Base-by-base conservation (phyloP, 768 basidiomycete genomes). In the Suillus spraguei region DNA sequence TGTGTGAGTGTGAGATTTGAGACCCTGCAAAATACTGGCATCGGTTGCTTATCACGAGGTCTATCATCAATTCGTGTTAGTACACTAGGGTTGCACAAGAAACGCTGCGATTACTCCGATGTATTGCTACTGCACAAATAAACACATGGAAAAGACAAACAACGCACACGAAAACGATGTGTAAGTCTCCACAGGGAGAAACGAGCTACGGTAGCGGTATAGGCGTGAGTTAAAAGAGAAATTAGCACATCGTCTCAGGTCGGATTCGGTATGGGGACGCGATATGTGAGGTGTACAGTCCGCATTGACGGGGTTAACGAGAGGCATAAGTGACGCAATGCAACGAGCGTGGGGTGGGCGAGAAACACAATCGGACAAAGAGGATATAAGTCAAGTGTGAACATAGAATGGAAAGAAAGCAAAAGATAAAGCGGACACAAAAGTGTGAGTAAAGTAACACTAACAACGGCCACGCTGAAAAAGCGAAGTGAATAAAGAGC, bases 401-500 rank as follows among this genome's bases (percentile, higher is more conserved):
- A 76, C 69, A 72, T 68, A 70, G 72, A 78, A 76, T 66, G 64
- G 64, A 71, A 72, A 75, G 77, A 69, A 72, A 74, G 69, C 75
- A 74, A 66, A 67, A 63, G 62, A 68, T 67, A 64, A 68, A 74
- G 66, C 11, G 60, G 70, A 69, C 60, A 68, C 66, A 69, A 70
- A 74, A 67, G 77, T 70, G 71, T 69, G 66, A 59, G 71, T 72
- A 77, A 73, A 41, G 69, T 70, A 72, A 65, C 62, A 65, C 60
- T 68, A 69, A 65, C 53, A 62, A 60, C 63, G 46, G 60, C 38
- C 24, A 58, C 35, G 70, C 65, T 62, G 65, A 69, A 66, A 67
- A 79, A 70, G 74, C 65, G 72, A 76, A 81, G 76, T 74, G 72
- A 80, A 82, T 82, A 83, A 83, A 81, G 76, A 82, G 76, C 68